Evolutionary conservation across 352 stramenopile genomes (phyloP).

Genomic region (Plasmopara halstedii): DNA sequence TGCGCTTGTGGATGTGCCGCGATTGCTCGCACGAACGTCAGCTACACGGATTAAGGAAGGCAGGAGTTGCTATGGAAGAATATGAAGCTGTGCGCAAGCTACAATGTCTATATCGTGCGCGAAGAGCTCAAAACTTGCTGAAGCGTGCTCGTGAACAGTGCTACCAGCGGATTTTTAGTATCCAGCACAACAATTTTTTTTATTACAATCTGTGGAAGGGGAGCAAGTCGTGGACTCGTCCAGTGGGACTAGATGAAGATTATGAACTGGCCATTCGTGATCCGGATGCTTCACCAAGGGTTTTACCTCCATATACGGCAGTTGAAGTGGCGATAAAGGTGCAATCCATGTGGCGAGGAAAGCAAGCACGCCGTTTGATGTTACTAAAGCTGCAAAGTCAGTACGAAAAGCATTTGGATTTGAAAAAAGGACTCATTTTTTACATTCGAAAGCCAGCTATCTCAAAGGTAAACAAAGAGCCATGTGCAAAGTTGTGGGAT

Average conservation of each 20-base stretch:
- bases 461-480: conserved; percentile 8
- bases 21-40: conserved; percentile 67
- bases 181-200: conserved; percentile 68
- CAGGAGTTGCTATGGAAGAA: conserved; percentile 38
- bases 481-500: conserved; percentile 18
- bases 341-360: conserved; percentile 32
- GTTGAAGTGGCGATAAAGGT: conserved; percentile 43
- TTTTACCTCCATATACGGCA: conserved; percentile 42
- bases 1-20: conserved; percentile 62
- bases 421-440: conserved; percentile 46
- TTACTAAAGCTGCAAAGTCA: conserved; percentile 17
- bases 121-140: conserved; percentile 37
- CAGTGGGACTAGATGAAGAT: conserved; percentile 26
- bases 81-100: conserved; percentile 74
- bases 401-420: conserved; percentile 72
- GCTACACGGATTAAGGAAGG: conserved; percentile 40
- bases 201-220: conserved; percentile 66
- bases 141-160: conserved; percentile 48
- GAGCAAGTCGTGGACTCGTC: conserved; percentile 41
- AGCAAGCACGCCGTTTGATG: conserved; percentile 21
- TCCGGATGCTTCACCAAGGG: conserved; percentile 40
- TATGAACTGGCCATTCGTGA: conserved; percentile 66
- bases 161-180: conserved; percentile 71
- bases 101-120: conserved; percentile 56
- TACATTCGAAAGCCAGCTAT: conserved; percentile 22